A percentile compares a stretch with the other conserved stretches of the same genome.
Conservation (phyloP, 192 early-diverging fungal genomes). For the Pilobolus umbonatus region DNA sequence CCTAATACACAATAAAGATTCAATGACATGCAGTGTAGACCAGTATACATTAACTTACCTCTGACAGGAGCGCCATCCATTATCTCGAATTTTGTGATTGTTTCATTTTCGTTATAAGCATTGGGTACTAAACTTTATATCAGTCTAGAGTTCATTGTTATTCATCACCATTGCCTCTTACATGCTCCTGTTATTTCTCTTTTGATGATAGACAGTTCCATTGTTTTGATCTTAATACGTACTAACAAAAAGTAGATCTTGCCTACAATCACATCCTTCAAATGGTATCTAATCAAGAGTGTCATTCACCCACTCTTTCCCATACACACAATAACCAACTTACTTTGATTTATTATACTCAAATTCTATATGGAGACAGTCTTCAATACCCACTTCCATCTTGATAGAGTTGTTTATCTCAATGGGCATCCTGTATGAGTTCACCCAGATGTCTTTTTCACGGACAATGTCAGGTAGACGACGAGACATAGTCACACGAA, state of each 20-base stretch:
- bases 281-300: conserved; percentile 67
- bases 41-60: conserved; percentile 38
- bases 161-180: conserved; percentile 20
- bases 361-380: conserved; percentile 97
- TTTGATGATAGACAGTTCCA: conserved; percentile 98
- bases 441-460: conserved; percentile 96
- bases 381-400: conserved; percentile 99
- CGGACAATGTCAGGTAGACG: conserved; percentile 84
- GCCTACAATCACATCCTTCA: conserved; percentile 98
- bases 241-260: conserved; percentile 98
- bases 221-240: conserved; percentile 98
- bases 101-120: conserved; percentile 97
- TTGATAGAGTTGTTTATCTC: conserved; percentile 92
- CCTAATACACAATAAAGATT: conserved; percentile 33
- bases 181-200: conserved; percentile 91
- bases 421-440: conserved; percentile 88
- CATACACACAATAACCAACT: conserved; percentile 5
- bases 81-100: conserved; percentile 98
- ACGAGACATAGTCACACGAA: conserved; percentile 84
- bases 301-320: not conserved
- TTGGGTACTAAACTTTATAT: conserved; percentile 61
- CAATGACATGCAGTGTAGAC: not conserved
- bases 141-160: not conserved
- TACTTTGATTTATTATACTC: conserved; percentile 98
- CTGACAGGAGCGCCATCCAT: conserved; percentile 98